phyloP scores from a whole-genome alignment of 345 rosid genomes.

The Eucalyptus regnans region DNA sequence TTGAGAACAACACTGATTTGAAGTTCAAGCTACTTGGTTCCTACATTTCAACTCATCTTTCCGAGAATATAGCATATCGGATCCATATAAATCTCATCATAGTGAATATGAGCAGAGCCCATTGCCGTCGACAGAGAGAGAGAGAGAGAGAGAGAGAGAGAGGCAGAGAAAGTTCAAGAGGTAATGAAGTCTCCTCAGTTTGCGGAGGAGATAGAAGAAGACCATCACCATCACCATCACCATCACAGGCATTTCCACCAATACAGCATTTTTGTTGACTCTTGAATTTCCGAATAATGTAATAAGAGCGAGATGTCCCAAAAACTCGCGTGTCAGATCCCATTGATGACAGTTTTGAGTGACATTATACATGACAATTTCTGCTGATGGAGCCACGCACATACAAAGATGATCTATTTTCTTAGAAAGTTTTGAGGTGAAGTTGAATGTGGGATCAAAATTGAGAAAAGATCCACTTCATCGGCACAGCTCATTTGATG shows the following conservation, averaged over 20 bases:
- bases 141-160: background rate
- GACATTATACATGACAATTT: background rate
- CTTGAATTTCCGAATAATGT: background rate
- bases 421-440: background rate
- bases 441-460: background rate
- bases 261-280: background rate
- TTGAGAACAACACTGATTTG: background rate
- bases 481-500: conserved; percentile 36
- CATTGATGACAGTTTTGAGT: background rate
- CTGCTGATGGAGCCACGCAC: background rate
- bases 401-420: background rate
- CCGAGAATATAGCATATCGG: background rate
- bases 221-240: background rate
- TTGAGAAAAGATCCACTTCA: background rate
- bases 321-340: background rate
- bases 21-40: background rate
- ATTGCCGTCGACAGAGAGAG: background rate
- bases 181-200: background rate
- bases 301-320: background rate
- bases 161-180: background rate
- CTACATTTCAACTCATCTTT: background rate
- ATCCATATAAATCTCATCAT: background rate
- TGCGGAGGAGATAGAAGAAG: background rate
- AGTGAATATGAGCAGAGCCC: background rate
- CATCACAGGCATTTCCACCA: background rate